Conservation (phyloP, 2,329 filamentous ascomycete species). For the Calonectria pseudoturangicola region DNA sequence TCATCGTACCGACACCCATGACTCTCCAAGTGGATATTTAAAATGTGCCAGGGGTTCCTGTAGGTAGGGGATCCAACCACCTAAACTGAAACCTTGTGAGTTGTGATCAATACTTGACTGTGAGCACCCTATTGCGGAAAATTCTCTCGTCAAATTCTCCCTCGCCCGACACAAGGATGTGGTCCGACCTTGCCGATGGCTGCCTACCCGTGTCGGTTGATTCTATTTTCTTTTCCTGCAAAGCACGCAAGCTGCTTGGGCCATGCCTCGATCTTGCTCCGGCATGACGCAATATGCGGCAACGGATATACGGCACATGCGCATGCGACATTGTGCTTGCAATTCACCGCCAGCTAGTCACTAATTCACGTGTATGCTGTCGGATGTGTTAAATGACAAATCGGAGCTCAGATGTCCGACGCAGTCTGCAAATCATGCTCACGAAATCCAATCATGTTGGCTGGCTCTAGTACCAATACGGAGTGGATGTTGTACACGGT, state of each 20-base stretch:
- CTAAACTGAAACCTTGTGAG: slow-evolving; percentile 24
- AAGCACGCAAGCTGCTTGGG: background rate
- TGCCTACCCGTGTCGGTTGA: background rate
- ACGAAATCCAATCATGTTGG: background rate
- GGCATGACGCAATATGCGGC: slow-evolving; percentile 18
- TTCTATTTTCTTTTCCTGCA: background rate
- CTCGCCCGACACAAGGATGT: background rate
- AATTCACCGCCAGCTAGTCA: slow-evolving; percentile 7
- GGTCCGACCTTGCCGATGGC: background rate
- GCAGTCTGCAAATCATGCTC: background rate
- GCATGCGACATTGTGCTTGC: slow-evolving; percentile 7
- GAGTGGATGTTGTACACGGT: background rate
- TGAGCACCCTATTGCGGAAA: slow-evolving; percentile 1
- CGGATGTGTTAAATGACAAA: slow-evolving; percentile 12
- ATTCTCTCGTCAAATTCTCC: background rate
- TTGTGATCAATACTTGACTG: slow-evolving; percentile 14
- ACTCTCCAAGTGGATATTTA: background rate
- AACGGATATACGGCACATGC: slow-evolving; percentile 23
- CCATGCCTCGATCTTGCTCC: too few relatives aligned
- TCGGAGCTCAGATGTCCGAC: slow-evolving; percentile 1
- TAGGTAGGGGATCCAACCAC: background rate
- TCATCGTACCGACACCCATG: background rate
- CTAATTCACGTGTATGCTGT: background rate
- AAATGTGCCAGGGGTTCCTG: slow-evolving; percentile 9
- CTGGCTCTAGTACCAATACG: background rate